Conservation (phyloP, 495 filamentous ascomycete genomes). For the Echria macrotheca region DNA sequence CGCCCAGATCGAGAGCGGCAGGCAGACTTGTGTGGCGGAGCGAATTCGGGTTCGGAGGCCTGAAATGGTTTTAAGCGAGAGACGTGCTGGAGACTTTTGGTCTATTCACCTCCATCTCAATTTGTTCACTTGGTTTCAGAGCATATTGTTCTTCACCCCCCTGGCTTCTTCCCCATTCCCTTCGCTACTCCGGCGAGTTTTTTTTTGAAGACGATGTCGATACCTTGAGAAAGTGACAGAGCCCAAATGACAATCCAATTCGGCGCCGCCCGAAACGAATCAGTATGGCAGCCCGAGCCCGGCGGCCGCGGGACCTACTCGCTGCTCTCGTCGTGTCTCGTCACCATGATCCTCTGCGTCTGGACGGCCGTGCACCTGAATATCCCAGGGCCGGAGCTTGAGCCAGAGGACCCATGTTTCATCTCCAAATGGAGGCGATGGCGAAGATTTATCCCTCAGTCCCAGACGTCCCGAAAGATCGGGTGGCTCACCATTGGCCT, state of each 20-base stretch:
- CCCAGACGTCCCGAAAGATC: conserved; percentile 5
- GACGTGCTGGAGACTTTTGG: too few species aligned
- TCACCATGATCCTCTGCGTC: conserved; percentile 3
- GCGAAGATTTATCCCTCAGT: background rate
- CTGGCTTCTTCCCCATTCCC: too few species aligned
- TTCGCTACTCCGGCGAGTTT: too few species aligned
- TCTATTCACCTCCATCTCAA: too few species aligned
- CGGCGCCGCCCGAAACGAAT: background rate
- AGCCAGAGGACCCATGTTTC: background rate
- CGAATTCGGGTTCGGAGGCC: too few species aligned
- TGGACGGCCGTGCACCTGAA: conserved; percentile 8
- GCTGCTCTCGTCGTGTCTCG: background rate
- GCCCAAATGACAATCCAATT: background rate
- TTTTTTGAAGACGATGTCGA: too few species aligned
- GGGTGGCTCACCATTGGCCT: conserved; percentile 2
- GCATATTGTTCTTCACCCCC: too few species aligned
- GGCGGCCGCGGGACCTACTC: conserved; percentile 2
- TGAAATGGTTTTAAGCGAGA: too few species aligned
- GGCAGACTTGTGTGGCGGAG: too few species aligned
- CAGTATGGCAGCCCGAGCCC: conserved; percentile 2
- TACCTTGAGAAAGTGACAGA: too few species aligned
- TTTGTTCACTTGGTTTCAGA: too few species aligned
- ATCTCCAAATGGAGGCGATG: background rate
- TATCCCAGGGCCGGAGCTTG: background rate
- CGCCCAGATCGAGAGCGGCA: too few species aligned